Evolutionary conservation across 805 yeast species (phyloP).

Genomic region (Peterozyma toletana): DNA sequence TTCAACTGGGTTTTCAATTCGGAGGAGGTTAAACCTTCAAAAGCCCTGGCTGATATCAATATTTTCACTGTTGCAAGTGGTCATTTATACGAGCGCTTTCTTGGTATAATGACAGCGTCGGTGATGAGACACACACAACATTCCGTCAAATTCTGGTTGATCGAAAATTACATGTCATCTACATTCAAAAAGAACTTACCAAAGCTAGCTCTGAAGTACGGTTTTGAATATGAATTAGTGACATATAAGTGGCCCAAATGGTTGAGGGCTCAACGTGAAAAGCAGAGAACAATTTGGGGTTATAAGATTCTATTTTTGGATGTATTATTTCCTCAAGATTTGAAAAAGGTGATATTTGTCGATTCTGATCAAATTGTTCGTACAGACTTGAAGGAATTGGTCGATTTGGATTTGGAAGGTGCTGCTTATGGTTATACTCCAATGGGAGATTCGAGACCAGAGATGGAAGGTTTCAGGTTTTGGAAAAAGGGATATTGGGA

Average conservation of each 20-base stretch:
- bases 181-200: slow-evolving; percentile 58
- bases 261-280: slow-evolving; percentile 73
- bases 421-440: slow-evolving; percentile 86
- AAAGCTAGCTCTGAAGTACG: slow-evolving; percentile 44
- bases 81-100: slow-evolving; percentile 64
- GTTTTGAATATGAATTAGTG: slow-evolving; percentile 69
- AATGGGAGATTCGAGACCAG: slow-evolving; percentile 74
- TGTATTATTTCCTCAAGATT: slow-evolving; percentile 73
- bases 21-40: slow-evolving; percentile 8
- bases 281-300: slow-evolving; percentile 80
- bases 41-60: slow-evolving; percentile 56
- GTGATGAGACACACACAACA: slow-evolving; percentile 60
- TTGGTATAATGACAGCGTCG: slow-evolving; percentile 75
- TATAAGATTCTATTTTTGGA: slow-evolving; percentile 83
- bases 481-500: slow-evolving; percentile 96
- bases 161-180: slow-evolving; percentile 76
- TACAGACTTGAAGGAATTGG: slow-evolving; percentile 63
- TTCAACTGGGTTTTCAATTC: slow-evolving; percentile 4
- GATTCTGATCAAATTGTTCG: slow-evolving; percentile 83
- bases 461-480: slow-evolving; percentile 80
- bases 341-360: slow-evolving; percentile 73
- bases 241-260: slow-evolving; percentile 91
- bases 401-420: slow-evolving; percentile 62
- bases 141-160: slow-evolving; percentile 76
- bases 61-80: slow-evolving; percentile 83